These are phyloP conservation scores for Tricholoma terreum DNA, from an alignment of 768 basidiomycete genomes.

Conservation along the genomic window DNA sequence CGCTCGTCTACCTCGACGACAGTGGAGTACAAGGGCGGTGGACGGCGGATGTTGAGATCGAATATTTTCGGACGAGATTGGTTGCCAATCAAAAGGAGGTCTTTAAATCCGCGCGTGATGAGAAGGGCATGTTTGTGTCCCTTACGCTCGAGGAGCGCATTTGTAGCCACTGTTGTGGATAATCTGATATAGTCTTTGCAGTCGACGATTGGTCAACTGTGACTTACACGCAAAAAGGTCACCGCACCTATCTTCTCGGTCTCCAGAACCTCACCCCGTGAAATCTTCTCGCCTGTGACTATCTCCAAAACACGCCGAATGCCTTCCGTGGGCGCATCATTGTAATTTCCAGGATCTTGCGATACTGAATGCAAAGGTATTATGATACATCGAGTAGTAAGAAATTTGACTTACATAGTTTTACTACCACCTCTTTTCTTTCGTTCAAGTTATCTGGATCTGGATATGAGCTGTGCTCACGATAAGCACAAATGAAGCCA, in stretches of 20 bases:
- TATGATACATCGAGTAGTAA: background rate
- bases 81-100: slow-evolving; percentile 90
- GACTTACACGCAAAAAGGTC: background rate
- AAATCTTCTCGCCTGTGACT: slow-evolving; percentile 65
- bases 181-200: slow-evolving; percentile 80
- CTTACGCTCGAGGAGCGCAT: slow-evolving; percentile 92
- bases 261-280: slow-evolving; percentile 61
- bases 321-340: slow-evolving; percentile 92
- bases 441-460: slow-evolving; percentile 59
- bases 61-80: slow-evolving; percentile 95
- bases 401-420: slow-evolving; percentile 61
- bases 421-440: slow-evolving; percentile 83
- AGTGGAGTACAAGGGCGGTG: slow-evolving; percentile 69
- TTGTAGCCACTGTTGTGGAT: slow-evolving; percentile 94
- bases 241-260: slow-evolving; percentile 77
- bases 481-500: background rate
- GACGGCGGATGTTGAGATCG: slow-evolving; percentile 85
- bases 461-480: slow-evolving; percentile 60
- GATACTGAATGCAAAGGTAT: slow-evolving; percentile 53
- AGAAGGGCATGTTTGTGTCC: slow-evolving; percentile 89
- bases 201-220: background rate
- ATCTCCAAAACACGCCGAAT: slow-evolving; percentile 83
- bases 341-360: slow-evolving; percentile 84
- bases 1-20: slow-evolving; percentile 85
- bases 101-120: slow-evolving; percentile 89